A percentile compares a stretch with the other conserved stretches of the same genome.
Conservation (phyloP, 306 rosid species). For the Comarum palustre region DNA sequence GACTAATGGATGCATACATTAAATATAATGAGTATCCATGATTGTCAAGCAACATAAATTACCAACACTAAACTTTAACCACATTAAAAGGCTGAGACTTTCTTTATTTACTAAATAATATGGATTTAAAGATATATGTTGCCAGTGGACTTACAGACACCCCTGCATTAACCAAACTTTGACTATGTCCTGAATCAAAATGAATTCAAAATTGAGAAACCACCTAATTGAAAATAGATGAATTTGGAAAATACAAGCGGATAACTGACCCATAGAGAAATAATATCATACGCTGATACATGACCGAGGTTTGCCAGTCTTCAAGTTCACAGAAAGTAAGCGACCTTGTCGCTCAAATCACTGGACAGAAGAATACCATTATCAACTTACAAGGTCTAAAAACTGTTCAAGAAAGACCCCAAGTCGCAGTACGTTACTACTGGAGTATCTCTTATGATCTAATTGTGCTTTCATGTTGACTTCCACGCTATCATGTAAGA, state of each 20-base stretch:
- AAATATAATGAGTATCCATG: background rate
- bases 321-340: constrained; percentile 18
- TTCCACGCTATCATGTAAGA: background rate
- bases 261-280: constrained; percentile 21
- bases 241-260: constrained; percentile 3
- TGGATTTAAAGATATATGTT: constrained; percentile 7
- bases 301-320: constrained; percentile 11
- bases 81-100: constrained; percentile 15
- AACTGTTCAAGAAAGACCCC: constrained; percentile 8
- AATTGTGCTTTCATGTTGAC: constrained; percentile 6
- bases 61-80: background rate
- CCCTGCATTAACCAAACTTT: constrained; percentile 19
- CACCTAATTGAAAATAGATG: constrained; percentile 11
- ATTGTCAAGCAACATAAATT: background rate
- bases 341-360: constrained; percentile 15
- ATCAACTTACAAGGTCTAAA: constrained; percentile 16
- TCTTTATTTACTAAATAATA: constrained; percentile 17
- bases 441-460: constrained; percentile 7
- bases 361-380: constrained; percentile 21
- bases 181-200: constrained; percentile 24
- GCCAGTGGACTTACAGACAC: constrained; percentile 17
- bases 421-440: constrained; percentile 11
- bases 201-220: constrained; percentile 18
- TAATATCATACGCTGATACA: constrained; percentile 12
- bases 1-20: background rate